Evolutionary conservation across 192 early-diverging fungal genomes (phyloP), one percentile per base, ranked within the genome.

Genomic region (Cetraspora pellucida): DNA sequence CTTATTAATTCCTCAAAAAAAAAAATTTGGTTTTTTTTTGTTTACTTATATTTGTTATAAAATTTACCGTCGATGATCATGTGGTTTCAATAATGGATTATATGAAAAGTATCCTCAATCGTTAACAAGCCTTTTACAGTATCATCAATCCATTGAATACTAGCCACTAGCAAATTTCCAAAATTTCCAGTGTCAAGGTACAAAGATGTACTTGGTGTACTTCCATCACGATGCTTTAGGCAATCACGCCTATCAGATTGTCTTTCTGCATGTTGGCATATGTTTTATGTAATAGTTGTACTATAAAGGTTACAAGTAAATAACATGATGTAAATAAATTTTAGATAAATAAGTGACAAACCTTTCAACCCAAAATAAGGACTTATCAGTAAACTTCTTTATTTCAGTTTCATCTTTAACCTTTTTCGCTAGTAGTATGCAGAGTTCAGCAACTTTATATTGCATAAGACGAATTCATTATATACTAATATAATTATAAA

Each of bases 61-160:
- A 65, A 9, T 65, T 44, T 68, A 68, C 66, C 66, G 66, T 47
- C 47, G 66, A 68, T 68, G 23, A 68, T 68, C 66, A 47, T 10
- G 66, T 27, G 16, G 43, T 49, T 68, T 68, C 25, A 68, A 49
- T 13, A 68, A 16, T 19, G 44, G 4, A 68, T 10, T 68, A 68
- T 68, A 8, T 68, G 43, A 25, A 68, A 50, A 37, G 66, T 68
- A 37, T 68, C 66, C 16, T 45, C 44, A 13, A 49, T 16, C 13
- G 45, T 37, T 13, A 68, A 27, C 45, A 68, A 23, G 8, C 23
- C 19, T 68, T 47, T 47, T 21, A 47, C 43, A 6, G 66, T 47
- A 10, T 68, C 44, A 50, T 68, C 45, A 13, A 68, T 47, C 66
- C 66, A 68, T 46, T 68, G 45, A 23, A 68, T 68, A 14, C 13